Percentiles rank a stretch among this genome's conserved stretches.
phyloP scores from a whole-genome alignment of 2,329 filamentous ascomycete genomes.

The Diaporthe nobilis region DNA sequence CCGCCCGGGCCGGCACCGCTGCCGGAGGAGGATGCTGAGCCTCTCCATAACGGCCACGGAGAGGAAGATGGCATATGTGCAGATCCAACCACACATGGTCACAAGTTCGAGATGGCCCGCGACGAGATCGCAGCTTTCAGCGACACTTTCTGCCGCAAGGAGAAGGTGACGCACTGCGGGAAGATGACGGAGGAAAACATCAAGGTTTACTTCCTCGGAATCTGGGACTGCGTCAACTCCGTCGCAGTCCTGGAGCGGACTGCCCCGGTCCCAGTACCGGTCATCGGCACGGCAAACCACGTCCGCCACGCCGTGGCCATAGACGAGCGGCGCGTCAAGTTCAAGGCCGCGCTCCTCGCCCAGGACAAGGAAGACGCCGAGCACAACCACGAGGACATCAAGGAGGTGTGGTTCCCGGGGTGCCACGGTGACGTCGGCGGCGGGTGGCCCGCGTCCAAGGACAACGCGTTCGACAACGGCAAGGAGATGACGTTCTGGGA shows the following conservation, averaged over 20 bases:
- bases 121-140: slow-evolving; percentile 62
- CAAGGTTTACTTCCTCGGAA: slow-evolving; percentile 67
- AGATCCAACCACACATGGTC: slow-evolving; percentile 33
- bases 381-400: slow-evolving; percentile 45
- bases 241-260: slow-evolving; percentile 59
- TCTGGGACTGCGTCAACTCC: slow-evolving; percentile 69
- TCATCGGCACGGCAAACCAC: slow-evolving; percentile 57
- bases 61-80: slow-evolving; percentile 40
- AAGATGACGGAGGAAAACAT: slow-evolving; percentile 53
- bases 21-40: slow-evolving; percentile 44
- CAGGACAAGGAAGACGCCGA: slow-evolving; percentile 52
- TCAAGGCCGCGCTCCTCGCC: slow-evolving; percentile 64
- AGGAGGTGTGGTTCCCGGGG: slow-evolving; percentile 70
- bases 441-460: slow-evolving; percentile 55
- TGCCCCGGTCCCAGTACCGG: slow-evolving; percentile 55
- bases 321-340: slow-evolving; percentile 69
- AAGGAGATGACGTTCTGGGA: slow-evolving; percentile 51
- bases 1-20: slow-evolving; percentile 5
- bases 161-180: slow-evolving; percentile 42
- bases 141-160: slow-evolving; percentile 62
- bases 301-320: slow-evolving; percentile 68
- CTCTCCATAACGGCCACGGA: slow-evolving; percentile 44
- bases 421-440: slow-evolving; percentile 69
- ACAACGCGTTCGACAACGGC: slow-evolving; percentile 48
- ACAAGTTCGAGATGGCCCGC: slow-evolving; percentile 40